Percentiles rank a stretch among this genome's conserved stretches.
Conservation (phyloP, 2,329 filamentous ascomycete genomes). For the Westerdykella aurantiaca region DNA sequence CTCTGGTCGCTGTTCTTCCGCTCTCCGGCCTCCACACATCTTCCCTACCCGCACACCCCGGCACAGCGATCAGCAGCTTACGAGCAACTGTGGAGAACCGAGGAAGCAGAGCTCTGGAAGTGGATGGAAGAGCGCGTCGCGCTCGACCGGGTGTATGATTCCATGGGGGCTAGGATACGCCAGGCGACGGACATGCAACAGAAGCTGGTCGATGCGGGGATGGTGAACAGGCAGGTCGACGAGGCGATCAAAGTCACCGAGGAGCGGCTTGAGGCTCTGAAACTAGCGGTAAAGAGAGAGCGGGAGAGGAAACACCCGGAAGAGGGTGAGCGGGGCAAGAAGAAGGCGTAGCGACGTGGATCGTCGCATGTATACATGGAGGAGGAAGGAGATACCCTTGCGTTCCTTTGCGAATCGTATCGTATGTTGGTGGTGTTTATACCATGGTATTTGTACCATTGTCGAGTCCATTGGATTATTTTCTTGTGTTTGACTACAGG, state of each 20-base stretch:
- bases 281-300: constrained; percentile 54
- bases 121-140: constrained; percentile 87
- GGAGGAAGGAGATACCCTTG: too few relatives aligned
- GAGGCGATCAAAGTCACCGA: constrained; percentile 83
- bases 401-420: too few relatives aligned
- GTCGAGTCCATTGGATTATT: too few relatives aligned
- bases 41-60: constrained; percentile 32
- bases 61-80: constrained; percentile 75
- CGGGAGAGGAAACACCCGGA: constrained; percentile 10
- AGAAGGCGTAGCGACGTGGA: background rate
- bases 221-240: constrained; percentile 68
- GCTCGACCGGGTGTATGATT: constrained; percentile 50
- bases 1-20: constrained; percentile 33
- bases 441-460: too few relatives aligned
- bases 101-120: constrained; percentile 86
- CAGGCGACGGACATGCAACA: constrained; percentile 45
- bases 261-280: constrained; percentile 71
- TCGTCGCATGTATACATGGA: too few relatives aligned
- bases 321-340: background rate
- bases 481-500: too few relatives aligned
- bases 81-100: constrained; percentile 84
- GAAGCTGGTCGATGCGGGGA: constrained; percentile 53
- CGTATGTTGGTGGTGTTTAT: too few relatives aligned
- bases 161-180: constrained; percentile 14
- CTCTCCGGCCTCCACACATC: constrained; percentile 28